phyloP scores from a whole-genome alignment of 148 eudicot genomes.

The Camellia japonica region DNA sequence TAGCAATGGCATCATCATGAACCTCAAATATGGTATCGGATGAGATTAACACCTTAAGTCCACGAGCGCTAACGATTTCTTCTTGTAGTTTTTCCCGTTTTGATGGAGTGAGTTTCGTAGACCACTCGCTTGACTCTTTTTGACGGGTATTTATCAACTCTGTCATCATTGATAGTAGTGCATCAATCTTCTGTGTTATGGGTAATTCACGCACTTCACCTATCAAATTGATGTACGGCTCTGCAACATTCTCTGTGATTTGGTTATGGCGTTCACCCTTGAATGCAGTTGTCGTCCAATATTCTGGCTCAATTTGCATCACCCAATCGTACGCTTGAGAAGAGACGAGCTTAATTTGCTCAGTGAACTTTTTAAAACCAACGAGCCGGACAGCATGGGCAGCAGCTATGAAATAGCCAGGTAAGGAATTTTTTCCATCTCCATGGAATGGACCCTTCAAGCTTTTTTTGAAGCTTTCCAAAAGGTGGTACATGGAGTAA shows the following conservation, averaged over 20 bases:
- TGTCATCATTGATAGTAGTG: conserved; percentile 28
- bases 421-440: conserved; percentile 44
- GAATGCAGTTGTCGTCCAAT: conserved; percentile 36
- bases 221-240: conserved; percentile 35
- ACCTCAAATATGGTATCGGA: conserved; percentile 53
- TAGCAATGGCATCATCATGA: conserved; percentile 32
- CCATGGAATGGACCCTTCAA: conserved; percentile 51
- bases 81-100: conserved; percentile 34
- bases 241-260: conserved; percentile 37
- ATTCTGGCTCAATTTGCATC: conserved; percentile 47
- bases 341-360: conserved; percentile 45
- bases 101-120: conserved; percentile 41
- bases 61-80: conserved; percentile 29
- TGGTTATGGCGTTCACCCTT: conserved; percentile 45
- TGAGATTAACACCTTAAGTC: conserved; percentile 42
- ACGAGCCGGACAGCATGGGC: conserved; percentile 42
- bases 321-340: conserved; percentile 51
- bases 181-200: conserved; percentile 48
- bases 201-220: conserved; percentile 35
- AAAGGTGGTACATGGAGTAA: conserved; percentile 50
- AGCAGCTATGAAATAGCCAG: conserved; percentile 41
- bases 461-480: conserved; percentile 49
- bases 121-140: conserved; percentile 34
- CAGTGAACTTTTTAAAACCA: conserved; percentile 31
- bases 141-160: conserved; percentile 30